Base-by-base conservation (phyloP, 306 rosid species). In the Dryas alaskensis region DNA sequence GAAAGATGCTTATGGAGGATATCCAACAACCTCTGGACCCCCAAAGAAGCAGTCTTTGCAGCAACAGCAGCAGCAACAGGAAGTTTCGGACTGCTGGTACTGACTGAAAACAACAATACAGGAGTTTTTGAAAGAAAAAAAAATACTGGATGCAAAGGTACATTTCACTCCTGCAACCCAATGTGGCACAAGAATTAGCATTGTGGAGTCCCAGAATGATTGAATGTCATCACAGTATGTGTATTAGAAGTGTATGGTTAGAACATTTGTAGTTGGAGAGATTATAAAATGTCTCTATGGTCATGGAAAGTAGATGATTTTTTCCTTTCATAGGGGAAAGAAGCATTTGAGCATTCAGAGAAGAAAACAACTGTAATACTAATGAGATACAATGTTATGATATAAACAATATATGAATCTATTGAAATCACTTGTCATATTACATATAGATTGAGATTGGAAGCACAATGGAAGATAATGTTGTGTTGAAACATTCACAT, bases 11-110 rank as follows among this genome's bases (percentile, higher is more conserved):
- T 81, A 81, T 51, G 77, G 78, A 55, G 83, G 65, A 75, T 74
- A 72, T 69, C 88, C 81, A 8, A 84, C 37, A 82, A 76, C 96
- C 72, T 68, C 90, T 10, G 97, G 98, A 31, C 96, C 93, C 55
- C 97, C 92, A 44, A 85, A 79, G 78, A 78, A 82, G 85, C 87
- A 55, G 80, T 81, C 73, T 75, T 53, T 85, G 54, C 84, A 73
- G 39, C 84, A 53, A 54, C 85, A 76, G 54, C 84, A 73, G 39
- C 84, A 53, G 58, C 85, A 76, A 75, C 95, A 74, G 65, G 96
- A 93, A 54, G 96, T 75, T 52, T 85, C 72, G 40, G 98, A 94
- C 80, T 94, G 92, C 81, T 94, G 98, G 98, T 94, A 94, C 85
- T 91, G 85, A 87, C 64, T 5, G 47, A 7, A 73, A 65, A 73